phyloP scores from a whole-genome alignment of 495 filamentous ascomycete species.

The Penicillium canariense region DNA sequence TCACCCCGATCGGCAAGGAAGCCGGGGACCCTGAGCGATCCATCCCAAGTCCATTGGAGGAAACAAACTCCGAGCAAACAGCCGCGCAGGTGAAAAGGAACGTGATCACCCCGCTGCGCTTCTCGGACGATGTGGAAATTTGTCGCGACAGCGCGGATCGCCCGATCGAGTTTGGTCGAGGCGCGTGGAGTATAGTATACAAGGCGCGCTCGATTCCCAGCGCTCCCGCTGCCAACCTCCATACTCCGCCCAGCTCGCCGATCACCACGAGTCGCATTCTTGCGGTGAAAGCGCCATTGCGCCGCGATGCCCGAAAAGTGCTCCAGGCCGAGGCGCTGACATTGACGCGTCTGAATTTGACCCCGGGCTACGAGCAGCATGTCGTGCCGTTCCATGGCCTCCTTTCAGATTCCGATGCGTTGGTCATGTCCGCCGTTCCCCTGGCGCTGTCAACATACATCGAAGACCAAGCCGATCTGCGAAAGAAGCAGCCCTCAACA shows the following conservation, averaged over 20 bases:
- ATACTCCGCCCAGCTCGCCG: conserved; percentile 51
- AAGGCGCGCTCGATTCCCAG: conserved; percentile 31
- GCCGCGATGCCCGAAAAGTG: conserved; percentile 48
- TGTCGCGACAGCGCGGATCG: conserved; percentile 26
- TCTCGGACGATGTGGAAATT: conserved; percentile 37
- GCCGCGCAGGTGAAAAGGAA: conserved; percentile 11
- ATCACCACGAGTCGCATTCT: conserved; percentile 33
- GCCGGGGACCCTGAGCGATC: conserved; percentile 1
- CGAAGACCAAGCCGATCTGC: conserved; percentile 33
- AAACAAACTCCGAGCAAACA: background rate
- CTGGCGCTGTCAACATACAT: conserved; percentile 50
- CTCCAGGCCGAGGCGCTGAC: conserved; percentile 52
- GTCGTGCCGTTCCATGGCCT: conserved; percentile 58
- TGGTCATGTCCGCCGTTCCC: conserved; percentile 55
- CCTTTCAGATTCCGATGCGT: conserved; percentile 43
- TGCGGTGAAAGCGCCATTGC: conserved; percentile 55
- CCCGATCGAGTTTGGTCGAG: conserved; percentile 51
- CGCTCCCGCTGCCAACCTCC: conserved; percentile 4
- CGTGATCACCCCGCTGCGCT: conserved; percentile 22
- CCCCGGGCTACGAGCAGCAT: conserved; percentile 33
- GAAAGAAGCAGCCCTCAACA: conserved; percentile 33
- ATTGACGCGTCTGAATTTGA: conserved; percentile 46
- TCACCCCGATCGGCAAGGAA: conserved; percentile 35
- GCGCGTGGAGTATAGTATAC: conserved; percentile 63
- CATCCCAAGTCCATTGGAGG: conserved; percentile 8